phyloP scores from a whole-genome alignment of 2,329 filamentous ascomycete species.

The Fusarium lyarnte region DNA sequence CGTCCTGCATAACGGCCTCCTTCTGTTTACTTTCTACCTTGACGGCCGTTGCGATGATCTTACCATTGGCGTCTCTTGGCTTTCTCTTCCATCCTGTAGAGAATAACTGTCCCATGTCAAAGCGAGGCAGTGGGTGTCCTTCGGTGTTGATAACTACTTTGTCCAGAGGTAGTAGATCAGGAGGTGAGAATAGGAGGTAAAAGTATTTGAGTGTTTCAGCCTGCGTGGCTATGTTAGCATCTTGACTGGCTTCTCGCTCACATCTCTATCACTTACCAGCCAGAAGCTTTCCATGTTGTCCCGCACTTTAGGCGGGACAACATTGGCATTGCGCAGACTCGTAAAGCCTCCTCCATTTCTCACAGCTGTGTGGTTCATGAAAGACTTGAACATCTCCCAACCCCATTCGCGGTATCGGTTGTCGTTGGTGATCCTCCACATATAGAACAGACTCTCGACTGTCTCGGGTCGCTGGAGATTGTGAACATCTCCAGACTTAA shows the following conservation, averaged over 20 bases:
- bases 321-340: slow-evolving; percentile 78
- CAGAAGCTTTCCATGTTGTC: slow-evolving; percentile 99
- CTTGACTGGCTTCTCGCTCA: neutral
- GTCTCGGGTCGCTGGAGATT: slow-evolving; percentile 97
- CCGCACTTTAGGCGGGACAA: slow-evolving; percentile 71
- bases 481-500: slow-evolving; percentile 85
- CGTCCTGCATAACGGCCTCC: slow-evolving; percentile 20
- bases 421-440: slow-evolving; percentile 98
- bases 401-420: slow-evolving; percentile 92
- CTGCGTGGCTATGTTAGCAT: slow-evolving; percentile 53
- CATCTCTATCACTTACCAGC: slow-evolving; percentile 70
- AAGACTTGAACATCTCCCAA: slow-evolving; percentile 97
- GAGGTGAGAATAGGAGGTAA: slow-evolving; percentile 89
- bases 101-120: slow-evolving; percentile 81
- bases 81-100: slow-evolving; percentile 84
- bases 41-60: slow-evolving; percentile 45
- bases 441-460: slow-evolving; percentile 95
- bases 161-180: slow-evolving; percentile 84
- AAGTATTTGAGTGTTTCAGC: slow-evolving; percentile 98
- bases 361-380: slow-evolving; percentile 85
- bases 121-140: slow-evolving; percentile 88
- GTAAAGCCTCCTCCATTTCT: slow-evolving; percentile 83
- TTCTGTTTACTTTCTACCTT: slow-evolving; percentile 18
- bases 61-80: slow-evolving; percentile 61
- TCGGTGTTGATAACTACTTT: slow-evolving; percentile 96